Conservation (phyloP, 305 asterid species). For the Fraxinus velutina region DNA sequence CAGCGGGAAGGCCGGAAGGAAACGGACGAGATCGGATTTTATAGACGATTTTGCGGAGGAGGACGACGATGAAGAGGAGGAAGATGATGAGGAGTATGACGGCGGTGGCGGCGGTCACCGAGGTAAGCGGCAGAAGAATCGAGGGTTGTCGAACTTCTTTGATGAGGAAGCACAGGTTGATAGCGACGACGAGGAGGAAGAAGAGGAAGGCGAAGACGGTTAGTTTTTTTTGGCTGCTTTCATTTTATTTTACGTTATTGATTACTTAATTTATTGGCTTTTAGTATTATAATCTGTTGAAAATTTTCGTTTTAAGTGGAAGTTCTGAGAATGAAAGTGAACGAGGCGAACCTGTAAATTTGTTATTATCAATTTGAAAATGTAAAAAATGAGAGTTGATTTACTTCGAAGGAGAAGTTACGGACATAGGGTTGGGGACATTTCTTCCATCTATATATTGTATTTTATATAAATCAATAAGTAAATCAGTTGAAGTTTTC, state of each 20-base stretch:
- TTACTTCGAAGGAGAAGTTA: constrained; percentile 15
- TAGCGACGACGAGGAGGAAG: constrained; percentile 88
- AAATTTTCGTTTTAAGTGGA: background rate
- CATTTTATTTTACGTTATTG: background rate
- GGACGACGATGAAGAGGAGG: constrained; percentile 57
- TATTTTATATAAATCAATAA: background rate
- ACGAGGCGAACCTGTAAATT: background rate
- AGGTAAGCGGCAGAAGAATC: constrained; percentile 41
- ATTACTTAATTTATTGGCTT: background rate
- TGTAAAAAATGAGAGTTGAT: background rate
- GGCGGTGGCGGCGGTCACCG: constrained; percentile 32
- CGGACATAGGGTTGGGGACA: background rate
- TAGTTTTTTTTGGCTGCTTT: constrained; percentile 16
- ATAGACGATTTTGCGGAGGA: constrained; percentile 74
- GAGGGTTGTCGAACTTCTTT: constrained; percentile 51
- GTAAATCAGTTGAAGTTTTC: background rate
- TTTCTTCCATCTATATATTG: background rate
- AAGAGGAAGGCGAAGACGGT: constrained; percentile 93
- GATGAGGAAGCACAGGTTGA: constrained; percentile 79
- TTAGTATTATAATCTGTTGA: background rate
- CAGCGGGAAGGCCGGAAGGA: constrained; percentile 59
- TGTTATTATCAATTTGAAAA: background rate
- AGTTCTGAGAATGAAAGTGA: background rate
- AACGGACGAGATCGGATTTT: constrained; percentile 58
- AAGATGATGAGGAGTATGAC: constrained; percentile 61